Evolutionary conservation across 768 basidiomycete genomes (phyloP).

Genomic region (Rubroboletus satanas): DNA sequence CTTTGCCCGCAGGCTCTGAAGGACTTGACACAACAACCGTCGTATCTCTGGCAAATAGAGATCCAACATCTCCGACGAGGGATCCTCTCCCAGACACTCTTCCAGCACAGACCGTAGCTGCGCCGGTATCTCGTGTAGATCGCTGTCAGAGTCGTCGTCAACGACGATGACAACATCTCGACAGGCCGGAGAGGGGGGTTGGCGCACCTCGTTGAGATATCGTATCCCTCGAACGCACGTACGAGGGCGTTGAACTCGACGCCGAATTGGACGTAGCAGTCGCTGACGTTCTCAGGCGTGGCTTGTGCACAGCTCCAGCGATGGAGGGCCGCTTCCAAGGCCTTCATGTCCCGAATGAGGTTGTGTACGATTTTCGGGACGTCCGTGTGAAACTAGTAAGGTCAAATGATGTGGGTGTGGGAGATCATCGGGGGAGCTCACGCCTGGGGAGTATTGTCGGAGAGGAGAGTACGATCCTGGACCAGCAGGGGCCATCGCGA

Average conservation of each 20-base stretch:
- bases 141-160: constrained; percentile 25
- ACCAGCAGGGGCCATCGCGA: constrained; percentile 16
- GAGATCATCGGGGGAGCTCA: neutral
- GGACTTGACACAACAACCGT: constrained; percentile 34
- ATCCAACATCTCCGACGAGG: constrained; percentile 33
- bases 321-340: constrained; percentile 67
- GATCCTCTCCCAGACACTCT: constrained; percentile 41
- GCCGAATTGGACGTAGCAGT: constrained; percentile 85
- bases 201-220: constrained; percentile 73
- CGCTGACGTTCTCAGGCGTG: constrained; percentile 71
- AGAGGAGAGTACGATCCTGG: neutral
- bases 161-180: neutral
- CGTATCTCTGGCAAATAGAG: constrained; percentile 39
- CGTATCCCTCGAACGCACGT: constrained; percentile 65
- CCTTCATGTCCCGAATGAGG: constrained; percentile 79
- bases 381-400: constrained; percentile 30
- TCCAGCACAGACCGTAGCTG: constrained; percentile 40
- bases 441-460: neutral
- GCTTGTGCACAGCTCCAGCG: constrained; percentile 64
- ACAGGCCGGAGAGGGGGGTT: neutral
- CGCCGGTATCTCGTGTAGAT: constrained; percentile 37
- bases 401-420: neutral
- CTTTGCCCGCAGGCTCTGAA: constrained; percentile 41
- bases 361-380: constrained; percentile 59
- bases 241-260: constrained; percentile 84